Base-by-base conservation (phyloP, 2,329 filamentous ascomycete genomes). In the Sclerotinia borealis region DNA sequence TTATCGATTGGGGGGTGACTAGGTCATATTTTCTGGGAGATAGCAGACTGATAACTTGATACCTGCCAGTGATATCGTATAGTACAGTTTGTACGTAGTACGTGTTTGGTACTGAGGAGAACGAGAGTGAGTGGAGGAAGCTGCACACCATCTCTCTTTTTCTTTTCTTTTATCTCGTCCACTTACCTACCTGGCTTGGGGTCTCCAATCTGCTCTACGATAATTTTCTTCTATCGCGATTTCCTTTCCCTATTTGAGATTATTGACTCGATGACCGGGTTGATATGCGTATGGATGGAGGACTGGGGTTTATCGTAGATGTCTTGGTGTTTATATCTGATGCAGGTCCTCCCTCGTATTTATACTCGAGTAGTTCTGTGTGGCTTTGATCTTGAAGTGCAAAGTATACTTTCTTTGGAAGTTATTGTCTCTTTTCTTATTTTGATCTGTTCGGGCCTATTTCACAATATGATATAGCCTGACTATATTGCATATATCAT, bases 161-260 rank as follows among this genome's bases (percentile, higher is more conserved):
- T 49, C 25, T 49, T 27, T 2, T 49, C 13, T 2, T 37, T 59
- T 59, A 37, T 39, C 56, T 60, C 25, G 56, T 60, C 43, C 45
- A 49, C 45, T 60, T 39, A 39, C 37, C 17, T 39, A 17, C 9
- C 9, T 41, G 43, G 25, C 36, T 36, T 17, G 56, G 25, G 25
- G 8, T 19, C 25, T 34, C 13, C n/a, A 49, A 59, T 36, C 41
- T 45, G 37, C 9, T n/a, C n/a, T 43, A 34, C 36, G 22, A 34
- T 62, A 17, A 9, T 39, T 39, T 56, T 25, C 19, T 11, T 19
- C 19, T n/a, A 47, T 43, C 39, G 43, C 50, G 50, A 56, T 62
- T 62, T 49, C 41, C 60, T 56, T 62, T 62, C 27, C 60, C 60
- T 58, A 47, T 56, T 62, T 45, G 61, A 36, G 45, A 62, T 60